Conservation (phyloP, 2,329 filamentous ascomycete genomes). For the Rhexocercosporidium sp. region DNA sequence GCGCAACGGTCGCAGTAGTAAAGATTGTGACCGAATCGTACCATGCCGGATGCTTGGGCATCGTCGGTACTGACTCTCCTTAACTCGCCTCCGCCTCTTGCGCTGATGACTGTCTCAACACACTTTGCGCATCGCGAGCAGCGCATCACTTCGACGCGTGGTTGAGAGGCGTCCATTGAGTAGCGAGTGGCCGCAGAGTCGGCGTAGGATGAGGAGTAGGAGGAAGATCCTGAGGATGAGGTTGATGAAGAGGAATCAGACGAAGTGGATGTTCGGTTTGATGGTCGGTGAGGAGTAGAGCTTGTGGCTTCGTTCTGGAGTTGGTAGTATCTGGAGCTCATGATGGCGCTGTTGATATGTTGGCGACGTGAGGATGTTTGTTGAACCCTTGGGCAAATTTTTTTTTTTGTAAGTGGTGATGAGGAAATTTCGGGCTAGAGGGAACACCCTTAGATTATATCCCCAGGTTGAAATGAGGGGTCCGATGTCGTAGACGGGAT, state of each 20-base stretch:
- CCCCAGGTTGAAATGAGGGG: neutral
- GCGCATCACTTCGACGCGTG: slow-evolving; percentile 60
- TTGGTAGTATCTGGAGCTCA: slow-evolving; percentile 25
- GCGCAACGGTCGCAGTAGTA: slow-evolving; percentile 71
- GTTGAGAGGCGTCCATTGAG: slow-evolving; percentile 29
- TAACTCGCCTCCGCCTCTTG: slow-evolving; percentile 21
- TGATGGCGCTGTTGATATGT: slow-evolving; percentile 1
- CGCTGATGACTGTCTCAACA: slow-evolving; percentile 60
- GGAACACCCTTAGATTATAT: slow-evolving; percentile 3
- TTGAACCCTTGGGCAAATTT: neutral
- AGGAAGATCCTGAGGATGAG: slow-evolving; percentile 25
- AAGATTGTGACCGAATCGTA: slow-evolving; percentile 67
- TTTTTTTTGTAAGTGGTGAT: slow-evolving; percentile 4
- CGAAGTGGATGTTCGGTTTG: slow-evolving; percentile 28
- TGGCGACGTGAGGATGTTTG: neutral
- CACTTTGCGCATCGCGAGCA: slow-evolving; percentile 66
- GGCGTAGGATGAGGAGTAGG: slow-evolving; percentile 27
- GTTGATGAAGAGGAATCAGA: slow-evolving; percentile 31
- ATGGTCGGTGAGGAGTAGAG: slow-evolving; percentile 21
- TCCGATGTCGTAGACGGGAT: neutral
- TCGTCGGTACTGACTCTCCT: slow-evolving; percentile 55
- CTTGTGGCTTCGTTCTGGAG: slow-evolving; percentile 19
- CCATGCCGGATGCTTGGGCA: slow-evolving; percentile 63
- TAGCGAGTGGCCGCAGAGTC: slow-evolving; percentile 25
- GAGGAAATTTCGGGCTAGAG: neutral